phyloP scores from a whole-genome alignment of 331 rosid genomes.

The Prunus yedoensis region DNA sequence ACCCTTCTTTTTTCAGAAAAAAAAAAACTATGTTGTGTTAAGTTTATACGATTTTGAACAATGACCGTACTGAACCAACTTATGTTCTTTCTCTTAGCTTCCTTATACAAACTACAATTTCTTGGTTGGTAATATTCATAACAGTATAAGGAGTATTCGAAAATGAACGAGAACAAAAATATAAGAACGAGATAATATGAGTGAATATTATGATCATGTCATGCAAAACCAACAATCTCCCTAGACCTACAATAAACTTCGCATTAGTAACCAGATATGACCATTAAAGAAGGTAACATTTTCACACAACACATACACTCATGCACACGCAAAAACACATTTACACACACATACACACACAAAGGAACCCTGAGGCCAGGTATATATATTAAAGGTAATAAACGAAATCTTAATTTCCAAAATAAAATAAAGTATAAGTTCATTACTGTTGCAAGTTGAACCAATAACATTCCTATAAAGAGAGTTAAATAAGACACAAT shows the following conservation, averaged over 20 bases:
- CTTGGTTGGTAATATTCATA: too few species aligned
- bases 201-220: neutral
- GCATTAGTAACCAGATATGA: too few species aligned
- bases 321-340: too few species aligned
- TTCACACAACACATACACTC: too few species aligned
- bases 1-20: neutral
- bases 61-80: neutral
- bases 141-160: too few species aligned
- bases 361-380: neutral
- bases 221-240: neutral
- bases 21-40: neutral
- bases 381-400: neutral
- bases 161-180: too few species aligned
- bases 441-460: neutral
- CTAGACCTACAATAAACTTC: neutral
- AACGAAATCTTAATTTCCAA: neutral
- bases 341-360: too few species aligned
- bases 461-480: neutral
- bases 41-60: too few species aligned
- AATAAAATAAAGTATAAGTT: neutral
- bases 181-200: neutral
- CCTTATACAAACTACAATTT: too few species aligned
- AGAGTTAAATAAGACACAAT: slow-evolving; percentile 15
- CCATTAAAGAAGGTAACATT: too few species aligned
- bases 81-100: too few species aligned